These are phyloP conservation scores for Gliomastix tumulicola DNA, from an alignment of 2,329 filamentous ascomycete genomes.

Conservation along the genomic window DNA sequence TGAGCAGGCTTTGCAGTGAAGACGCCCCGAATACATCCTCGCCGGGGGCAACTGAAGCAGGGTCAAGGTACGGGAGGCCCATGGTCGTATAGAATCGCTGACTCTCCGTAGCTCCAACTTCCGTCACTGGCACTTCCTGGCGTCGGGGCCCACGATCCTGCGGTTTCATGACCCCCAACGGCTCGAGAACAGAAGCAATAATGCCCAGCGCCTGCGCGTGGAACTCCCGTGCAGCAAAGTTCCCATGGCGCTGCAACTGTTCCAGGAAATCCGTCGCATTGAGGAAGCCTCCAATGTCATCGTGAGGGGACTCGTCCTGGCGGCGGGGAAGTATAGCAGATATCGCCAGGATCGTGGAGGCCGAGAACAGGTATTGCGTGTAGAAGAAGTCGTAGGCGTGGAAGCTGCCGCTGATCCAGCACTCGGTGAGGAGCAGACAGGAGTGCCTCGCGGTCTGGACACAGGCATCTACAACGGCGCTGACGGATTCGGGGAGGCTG, in stretches of 20 bases:
- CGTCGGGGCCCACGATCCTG: no score
- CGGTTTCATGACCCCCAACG: no score
- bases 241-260: conserved; percentile 29
- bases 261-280: conserved; percentile 26
- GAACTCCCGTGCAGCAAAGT: conserved; percentile 31
- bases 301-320: conserved; percentile 17
- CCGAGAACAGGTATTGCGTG: conserved; percentile 38
- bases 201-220: not conserved
- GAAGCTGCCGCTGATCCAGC: conserved; percentile 39
- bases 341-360: conserved; percentile 33
- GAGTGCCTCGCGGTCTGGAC: conserved; percentile 36
- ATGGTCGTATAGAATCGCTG: no score
- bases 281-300: conserved; percentile 32
- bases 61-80: no score
- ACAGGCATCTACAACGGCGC: conserved; percentile 33
- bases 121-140: no score
- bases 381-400: conserved; percentile 38
- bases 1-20: no score
- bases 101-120: no score
- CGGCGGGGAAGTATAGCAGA: conserved; percentile 24
- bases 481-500: conserved; percentile 20
- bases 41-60: no score
- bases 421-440: conserved; percentile 28
- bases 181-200: no score
- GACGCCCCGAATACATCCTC: no score